A percentile compares a stretch with the other conserved stretches of the same genome.
phyloP scores from a whole-genome alignment of 2,329 filamentous ascomycete genomes.

The Teratosphaeriaceae sp. region DNA sequence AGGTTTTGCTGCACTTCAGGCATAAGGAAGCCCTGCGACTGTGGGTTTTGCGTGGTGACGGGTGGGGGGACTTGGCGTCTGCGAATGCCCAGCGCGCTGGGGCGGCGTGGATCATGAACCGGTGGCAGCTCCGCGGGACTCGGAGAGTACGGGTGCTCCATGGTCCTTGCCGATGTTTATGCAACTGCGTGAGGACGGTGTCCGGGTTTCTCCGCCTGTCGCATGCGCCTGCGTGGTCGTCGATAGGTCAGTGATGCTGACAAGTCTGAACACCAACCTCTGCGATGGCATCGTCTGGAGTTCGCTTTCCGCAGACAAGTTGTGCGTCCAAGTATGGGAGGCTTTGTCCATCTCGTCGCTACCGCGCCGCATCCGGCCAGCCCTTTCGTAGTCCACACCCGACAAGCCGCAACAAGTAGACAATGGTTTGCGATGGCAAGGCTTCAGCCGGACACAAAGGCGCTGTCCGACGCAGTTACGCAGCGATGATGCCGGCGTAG shows the following conservation, averaged over 20 bases:
- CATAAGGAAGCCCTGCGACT: too few relatives aligned
- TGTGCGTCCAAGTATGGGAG: neutral
- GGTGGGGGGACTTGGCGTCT: neutral
- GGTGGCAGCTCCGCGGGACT: neutral
- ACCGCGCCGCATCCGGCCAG: conserved; percentile 1
- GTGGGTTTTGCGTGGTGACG: neutral
- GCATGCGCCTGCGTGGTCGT: too few relatives aligned
- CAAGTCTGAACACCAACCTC: too few relatives aligned
- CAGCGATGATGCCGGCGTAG: too few relatives aligned
- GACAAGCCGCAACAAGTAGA: conserved; percentile 6
- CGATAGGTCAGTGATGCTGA: too few relatives aligned
- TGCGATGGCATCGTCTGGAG: neutral
- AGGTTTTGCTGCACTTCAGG: too few relatives aligned
- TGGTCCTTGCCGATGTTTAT: neutral
- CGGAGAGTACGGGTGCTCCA: neutral
- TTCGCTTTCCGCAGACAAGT: neutral
- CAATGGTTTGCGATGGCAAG: too few relatives aligned
- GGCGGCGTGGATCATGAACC: neutral
- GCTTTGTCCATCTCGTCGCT: neutral
- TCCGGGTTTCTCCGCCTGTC: too few relatives aligned
- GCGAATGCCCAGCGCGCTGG: neutral
- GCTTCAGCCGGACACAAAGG: too few relatives aligned
- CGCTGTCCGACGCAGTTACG: too few relatives aligned
- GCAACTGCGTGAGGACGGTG: neutral
- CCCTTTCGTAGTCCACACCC: neutral